These are phyloP conservation scores for Monosporascus sp. DNA, from an alignment of 2,329 filamentous ascomycete species.

Conservation along the genomic window DNA sequence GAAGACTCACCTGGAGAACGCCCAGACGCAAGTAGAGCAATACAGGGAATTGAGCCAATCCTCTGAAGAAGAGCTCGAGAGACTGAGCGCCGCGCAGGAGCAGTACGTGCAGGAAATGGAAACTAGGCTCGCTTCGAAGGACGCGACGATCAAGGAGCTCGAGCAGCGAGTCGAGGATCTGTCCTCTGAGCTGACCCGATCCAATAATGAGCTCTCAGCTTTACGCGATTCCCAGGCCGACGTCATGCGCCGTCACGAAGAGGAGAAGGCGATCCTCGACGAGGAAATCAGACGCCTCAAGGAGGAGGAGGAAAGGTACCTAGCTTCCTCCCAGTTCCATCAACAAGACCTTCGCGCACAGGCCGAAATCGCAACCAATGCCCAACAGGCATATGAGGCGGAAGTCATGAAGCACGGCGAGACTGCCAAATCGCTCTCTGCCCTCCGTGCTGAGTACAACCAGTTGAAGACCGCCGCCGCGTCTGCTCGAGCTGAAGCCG, in stretches of 20 bases:
- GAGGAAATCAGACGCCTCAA: slow-evolving; percentile 75
- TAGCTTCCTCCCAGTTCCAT: slow-evolving; percentile 75
- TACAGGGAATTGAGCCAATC: slow-evolving; percentile 85
- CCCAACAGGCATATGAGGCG: slow-evolving; percentile 91
- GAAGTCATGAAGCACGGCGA: slow-evolving; percentile 94
- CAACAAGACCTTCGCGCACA: slow-evolving; percentile 90
- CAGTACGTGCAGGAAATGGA: slow-evolving; percentile 88
- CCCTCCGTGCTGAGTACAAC: slow-evolving; percentile 74
- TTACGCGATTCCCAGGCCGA: slow-evolving; percentile 79
- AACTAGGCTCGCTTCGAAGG: slow-evolving; percentile 67
- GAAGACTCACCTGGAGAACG: slow-evolving; percentile 72
- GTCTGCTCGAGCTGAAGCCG: slow-evolving; percentile 71
- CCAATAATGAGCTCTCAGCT: slow-evolving; percentile 75
- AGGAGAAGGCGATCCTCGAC: slow-evolving; percentile 76
- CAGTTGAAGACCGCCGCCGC: slow-evolving; percentile 74
- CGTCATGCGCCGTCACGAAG: slow-evolving; percentile 62
- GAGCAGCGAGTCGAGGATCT: slow-evolving; percentile 80
- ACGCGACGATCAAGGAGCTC: slow-evolving; percentile 72
- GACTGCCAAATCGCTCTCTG: slow-evolving; percentile 80
- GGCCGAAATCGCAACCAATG: slow-evolving; percentile 86
- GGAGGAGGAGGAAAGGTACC: slow-evolving; percentile 75
- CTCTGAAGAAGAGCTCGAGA: slow-evolving; percentile 81
- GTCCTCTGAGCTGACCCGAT: slow-evolving; percentile 71
- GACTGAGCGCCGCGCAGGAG: slow-evolving; percentile 73
- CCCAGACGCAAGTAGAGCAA: slow-evolving; percentile 75